Percentiles rank a stretch among this genome's conserved stretches.
Evolutionary conservation across 192 early-diverging fungal species (phyloP).

Genomic region (Podila horticola): DNA sequence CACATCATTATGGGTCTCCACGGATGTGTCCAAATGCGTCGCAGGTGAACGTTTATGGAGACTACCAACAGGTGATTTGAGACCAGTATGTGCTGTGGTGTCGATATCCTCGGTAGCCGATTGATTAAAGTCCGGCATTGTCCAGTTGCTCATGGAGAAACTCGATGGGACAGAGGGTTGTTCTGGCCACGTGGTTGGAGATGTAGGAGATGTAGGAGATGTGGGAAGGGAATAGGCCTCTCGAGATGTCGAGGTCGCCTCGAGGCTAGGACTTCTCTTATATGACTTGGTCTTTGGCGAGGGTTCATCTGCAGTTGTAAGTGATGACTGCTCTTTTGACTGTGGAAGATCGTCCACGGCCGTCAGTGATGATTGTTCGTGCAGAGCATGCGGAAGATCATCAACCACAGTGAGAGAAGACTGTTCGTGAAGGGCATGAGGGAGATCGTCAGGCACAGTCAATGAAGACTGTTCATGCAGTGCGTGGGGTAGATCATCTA

Average conservation of each 20-base stretch:
- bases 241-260: no score
- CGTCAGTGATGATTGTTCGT: conserved; percentile 29
- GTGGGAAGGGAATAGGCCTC: no score
- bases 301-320: neutral
- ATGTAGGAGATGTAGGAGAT: neutral
- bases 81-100: neutral
- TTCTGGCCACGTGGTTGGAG: neutral
- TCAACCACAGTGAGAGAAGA: conserved; percentile 37
- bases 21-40: neutral
- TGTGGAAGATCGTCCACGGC: conserved; percentile 8
- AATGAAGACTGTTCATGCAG: conserved; percentile 13
- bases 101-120: neutral
- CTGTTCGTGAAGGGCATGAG: conserved; percentile 29
- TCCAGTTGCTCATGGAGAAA: conserved; percentile 52
- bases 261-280: neutral
- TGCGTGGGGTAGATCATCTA: conserved; percentile 23
- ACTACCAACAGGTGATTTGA: neutral
- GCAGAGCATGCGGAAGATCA: conserved; percentile 22
- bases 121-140: conserved; percentile 22
- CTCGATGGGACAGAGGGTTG: conserved; percentile 4
- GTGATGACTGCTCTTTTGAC: neutral
- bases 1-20: neutral
- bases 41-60: conserved; percentile 1
- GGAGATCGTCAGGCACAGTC: conserved; percentile 30
- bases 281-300: neutral